These are phyloP conservation scores for Toxoplasma gondii DNA, from an alignment of 169 alveolate species.

Conservation along the genomic window DNA sequence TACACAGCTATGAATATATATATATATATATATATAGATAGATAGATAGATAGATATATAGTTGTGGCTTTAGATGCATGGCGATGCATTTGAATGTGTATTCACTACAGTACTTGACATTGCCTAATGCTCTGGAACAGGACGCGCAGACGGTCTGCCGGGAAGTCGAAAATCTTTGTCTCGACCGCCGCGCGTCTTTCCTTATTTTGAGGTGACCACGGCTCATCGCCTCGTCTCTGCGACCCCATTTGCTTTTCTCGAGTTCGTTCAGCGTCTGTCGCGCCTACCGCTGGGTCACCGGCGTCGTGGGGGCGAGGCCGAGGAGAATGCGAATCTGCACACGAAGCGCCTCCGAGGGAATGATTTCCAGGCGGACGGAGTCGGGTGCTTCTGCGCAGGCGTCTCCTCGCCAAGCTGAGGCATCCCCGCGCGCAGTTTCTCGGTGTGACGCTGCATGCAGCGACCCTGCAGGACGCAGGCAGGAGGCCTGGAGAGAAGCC, in stretches of 20 bases:
- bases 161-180: too few species aligned
- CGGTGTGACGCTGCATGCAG: not conserved
- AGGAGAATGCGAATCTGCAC: not conserved
- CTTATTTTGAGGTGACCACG: too few species aligned
- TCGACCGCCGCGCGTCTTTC: too few species aligned
- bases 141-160: too few species aligned
- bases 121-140: too few species aligned
- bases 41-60: not conserved
- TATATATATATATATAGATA: not conserved
- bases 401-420: too few species aligned
- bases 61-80: not conserved
- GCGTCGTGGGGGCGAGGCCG: constrained; percentile 7
- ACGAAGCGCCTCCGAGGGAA: not conserved
- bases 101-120: too few species aligned
- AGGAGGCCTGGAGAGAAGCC: not conserved
- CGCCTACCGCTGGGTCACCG: not conserved
- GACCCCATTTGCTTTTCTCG: too few species aligned
- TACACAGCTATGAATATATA: not conserved
- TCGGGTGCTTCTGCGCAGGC: not conserved
- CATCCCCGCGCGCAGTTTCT: too few species aligned
- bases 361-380: not conserved
- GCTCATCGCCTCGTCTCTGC: too few species aligned
- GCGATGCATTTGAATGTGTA: not conserved
- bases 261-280: not conserved
- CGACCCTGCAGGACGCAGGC: not conserved